Conservation (phyloP, 2,329 filamentous ascomycete genomes). For the Penicillium crustosum region DNA sequence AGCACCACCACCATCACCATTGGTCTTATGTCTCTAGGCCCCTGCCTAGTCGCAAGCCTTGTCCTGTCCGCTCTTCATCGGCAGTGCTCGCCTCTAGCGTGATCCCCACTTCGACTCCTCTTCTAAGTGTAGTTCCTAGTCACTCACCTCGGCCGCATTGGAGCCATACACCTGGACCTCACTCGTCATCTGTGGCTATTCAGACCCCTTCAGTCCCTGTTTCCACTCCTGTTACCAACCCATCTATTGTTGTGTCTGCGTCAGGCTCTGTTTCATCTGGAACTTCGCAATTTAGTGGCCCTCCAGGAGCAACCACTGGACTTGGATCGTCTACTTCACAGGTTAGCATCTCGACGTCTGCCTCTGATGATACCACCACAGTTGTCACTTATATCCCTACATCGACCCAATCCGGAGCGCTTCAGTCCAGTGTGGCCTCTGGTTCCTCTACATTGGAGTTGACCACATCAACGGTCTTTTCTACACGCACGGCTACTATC, state of each 20-base stretch:
- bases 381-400: background rate
- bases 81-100: background rate
- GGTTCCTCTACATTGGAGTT: background rate
- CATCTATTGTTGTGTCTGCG: background rate
- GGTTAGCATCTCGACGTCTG: background rate
- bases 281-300: background rate
- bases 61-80: slow-evolving; percentile 1
- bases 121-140: background rate
- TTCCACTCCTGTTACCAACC: background rate
- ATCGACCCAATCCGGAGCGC: background rate
- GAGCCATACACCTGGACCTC: too few species aligned
- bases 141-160: background rate
- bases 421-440: background rate
- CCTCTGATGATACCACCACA: background rate
- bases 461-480: slow-evolving; percentile 7
- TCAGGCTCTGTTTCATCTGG: background rate
- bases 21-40: slow-evolving; percentile 2
- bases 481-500: slow-evolving; percentile 9
- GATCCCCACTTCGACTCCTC: background rate
- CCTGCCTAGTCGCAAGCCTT: slow-evolving; percentile 8
- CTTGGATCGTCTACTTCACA: background rate
- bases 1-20: slow-evolving; percentile 4
- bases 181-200: background rate
- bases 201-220: background rate
- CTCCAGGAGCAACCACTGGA: background rate